phyloP scores from a whole-genome alignment of 257 asterid genomes.

The Rauvolfia tetraphylla region DNA sequence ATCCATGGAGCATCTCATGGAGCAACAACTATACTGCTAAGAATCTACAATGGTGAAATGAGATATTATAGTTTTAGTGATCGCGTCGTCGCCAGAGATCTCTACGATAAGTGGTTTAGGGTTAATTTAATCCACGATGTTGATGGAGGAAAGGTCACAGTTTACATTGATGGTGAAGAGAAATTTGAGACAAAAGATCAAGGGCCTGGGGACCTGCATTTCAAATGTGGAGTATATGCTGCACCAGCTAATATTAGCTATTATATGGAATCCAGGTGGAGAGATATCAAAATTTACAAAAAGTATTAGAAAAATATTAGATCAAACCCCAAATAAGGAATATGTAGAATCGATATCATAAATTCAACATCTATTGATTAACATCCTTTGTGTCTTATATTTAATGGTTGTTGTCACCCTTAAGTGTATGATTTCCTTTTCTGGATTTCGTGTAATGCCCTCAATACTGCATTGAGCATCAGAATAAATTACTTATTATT shows the following conservation, averaged over 20 bases:
- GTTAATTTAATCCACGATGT: slow-evolving; percentile 33
- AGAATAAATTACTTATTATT: no score
- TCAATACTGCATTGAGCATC: no score
- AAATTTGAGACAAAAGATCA: slow-evolving; percentile 23
- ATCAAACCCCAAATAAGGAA: slow-evolving; percentile 1
- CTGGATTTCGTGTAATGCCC: no score
- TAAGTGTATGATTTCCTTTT: no score
- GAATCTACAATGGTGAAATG: slow-evolving; percentile 35
- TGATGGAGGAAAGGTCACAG: slow-evolving; percentile 26
- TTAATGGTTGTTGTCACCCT: no score
- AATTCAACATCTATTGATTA: no score
- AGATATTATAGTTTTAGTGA: slow-evolving; percentile 23
- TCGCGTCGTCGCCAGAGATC: slow-evolving; percentile 16
- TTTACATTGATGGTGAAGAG: slow-evolving; percentile 27
- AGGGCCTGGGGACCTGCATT: slow-evolving; percentile 29
- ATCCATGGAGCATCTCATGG: slow-evolving; percentile 32
- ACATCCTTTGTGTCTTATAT: no score
- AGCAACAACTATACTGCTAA: slow-evolving; percentile 25
- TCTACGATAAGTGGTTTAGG: slow-evolving; percentile 38
- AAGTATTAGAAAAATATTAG: slow-evolving; percentile 10
- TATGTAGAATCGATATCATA: background rate
- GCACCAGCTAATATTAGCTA: slow-evolving; percentile 32
- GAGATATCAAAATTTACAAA: slow-evolving; percentile 34
- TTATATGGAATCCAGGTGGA: slow-evolving; percentile 42
- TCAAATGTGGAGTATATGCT: slow-evolving; percentile 45